A percentile compares a stretch with the other conserved stretches of the same genome.
Conservation (phyloP, 1,139 yeast species). For the Debaryomyces psychrophilus region DNA sequence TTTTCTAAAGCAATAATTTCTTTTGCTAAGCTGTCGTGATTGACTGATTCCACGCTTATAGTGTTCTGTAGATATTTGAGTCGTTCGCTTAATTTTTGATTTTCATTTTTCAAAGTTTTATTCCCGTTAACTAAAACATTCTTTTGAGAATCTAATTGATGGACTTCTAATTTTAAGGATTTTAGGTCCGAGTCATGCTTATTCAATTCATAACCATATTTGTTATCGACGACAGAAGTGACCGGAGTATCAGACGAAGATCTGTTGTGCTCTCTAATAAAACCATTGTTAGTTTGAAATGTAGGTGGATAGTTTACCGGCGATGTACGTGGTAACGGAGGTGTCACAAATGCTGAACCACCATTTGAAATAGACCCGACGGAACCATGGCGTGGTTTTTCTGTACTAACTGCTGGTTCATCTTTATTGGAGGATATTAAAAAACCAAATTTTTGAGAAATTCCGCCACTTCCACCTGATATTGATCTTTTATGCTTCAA, state of each 20-base stretch:
- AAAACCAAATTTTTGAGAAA: constrained; percentile 35
- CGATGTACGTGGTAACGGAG: constrained; percentile 43
- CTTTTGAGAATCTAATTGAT: constrained; percentile 38
- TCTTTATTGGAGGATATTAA: constrained; percentile 31
- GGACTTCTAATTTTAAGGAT: constrained; percentile 44
- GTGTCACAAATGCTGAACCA: constrained; percentile 45
- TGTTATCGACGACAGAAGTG: constrained; percentile 19
- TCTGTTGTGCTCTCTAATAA: constrained; percentile 34
- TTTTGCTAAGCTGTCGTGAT: constrained; percentile 29
- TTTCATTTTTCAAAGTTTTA: constrained; percentile 33
- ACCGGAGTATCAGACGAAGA: constrained; percentile 44
- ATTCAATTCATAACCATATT: constrained; percentile 13
- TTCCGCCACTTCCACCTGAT: constrained; percentile 40
- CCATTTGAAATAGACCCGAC: constrained; percentile 41
- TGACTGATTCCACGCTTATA: constrained; percentile 26
- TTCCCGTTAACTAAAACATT: constrained; percentile 33
- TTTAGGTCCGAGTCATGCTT: constrained; percentile 37
- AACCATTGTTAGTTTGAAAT: constrained; percentile 9
- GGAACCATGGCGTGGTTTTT: constrained; percentile 46
- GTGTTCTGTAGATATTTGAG: constrained; percentile 29
- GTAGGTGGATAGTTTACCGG: constrained; percentile 18
- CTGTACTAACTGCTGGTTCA: constrained; percentile 19
- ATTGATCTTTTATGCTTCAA: constrained; percentile 47
- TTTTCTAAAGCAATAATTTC: constrained; percentile 35
- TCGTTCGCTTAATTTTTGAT: constrained; percentile 29